Conservation (phyloP, 768 basidiomycete genomes). For the Rubroboletus pulcherrimus region DNA sequence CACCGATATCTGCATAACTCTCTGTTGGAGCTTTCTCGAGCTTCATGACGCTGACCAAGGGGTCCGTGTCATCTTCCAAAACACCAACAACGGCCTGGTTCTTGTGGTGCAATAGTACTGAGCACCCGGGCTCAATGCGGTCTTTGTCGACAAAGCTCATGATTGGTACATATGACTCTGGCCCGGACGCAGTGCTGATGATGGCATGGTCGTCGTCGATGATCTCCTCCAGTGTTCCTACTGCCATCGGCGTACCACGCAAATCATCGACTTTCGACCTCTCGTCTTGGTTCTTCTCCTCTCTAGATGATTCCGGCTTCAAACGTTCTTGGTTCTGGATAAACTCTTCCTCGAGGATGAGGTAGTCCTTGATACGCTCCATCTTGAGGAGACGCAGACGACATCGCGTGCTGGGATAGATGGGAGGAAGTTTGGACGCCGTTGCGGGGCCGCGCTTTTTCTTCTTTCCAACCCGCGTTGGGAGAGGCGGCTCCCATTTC, state of each 20-base stretch:
- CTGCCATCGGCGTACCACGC: constrained; percentile 95
- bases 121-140: constrained; percentile 91
- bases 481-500: constrained; percentile 98
- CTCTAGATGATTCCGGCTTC: constrained; percentile 80
- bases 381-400: constrained; percentile 91
- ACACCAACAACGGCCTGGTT: constrained; percentile 94
- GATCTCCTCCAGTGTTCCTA: constrained; percentile 96
- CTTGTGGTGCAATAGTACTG: constrained; percentile 94
- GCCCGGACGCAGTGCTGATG: constrained; percentile 89
- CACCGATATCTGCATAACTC: constrained; percentile 98
- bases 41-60: constrained; percentile 97
- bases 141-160: constrained; percentile 99
- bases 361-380: constrained; percentile 98
- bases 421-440: constrained; percentile 85
- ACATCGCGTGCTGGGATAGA: constrained; percentile 93
- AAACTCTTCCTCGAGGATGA: constrained; percentile 93
- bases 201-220: constrained; percentile 99
- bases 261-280: constrained; percentile 90
- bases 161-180: constrained; percentile 96
- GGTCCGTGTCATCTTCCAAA: constrained; percentile 90
- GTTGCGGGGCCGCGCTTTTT: constrained; percentile 89
- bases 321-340: constrained; percentile 88
- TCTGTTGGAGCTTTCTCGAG: constrained; percentile 98
- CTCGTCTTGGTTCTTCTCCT: constrained; percentile 96
- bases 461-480: constrained; percentile 96